Percentiles rank a stretch among this genome's conserved stretches.
Conservation (phyloP, 768 basidiomycete genomes). For the Amanita pallidorosea region DNA sequence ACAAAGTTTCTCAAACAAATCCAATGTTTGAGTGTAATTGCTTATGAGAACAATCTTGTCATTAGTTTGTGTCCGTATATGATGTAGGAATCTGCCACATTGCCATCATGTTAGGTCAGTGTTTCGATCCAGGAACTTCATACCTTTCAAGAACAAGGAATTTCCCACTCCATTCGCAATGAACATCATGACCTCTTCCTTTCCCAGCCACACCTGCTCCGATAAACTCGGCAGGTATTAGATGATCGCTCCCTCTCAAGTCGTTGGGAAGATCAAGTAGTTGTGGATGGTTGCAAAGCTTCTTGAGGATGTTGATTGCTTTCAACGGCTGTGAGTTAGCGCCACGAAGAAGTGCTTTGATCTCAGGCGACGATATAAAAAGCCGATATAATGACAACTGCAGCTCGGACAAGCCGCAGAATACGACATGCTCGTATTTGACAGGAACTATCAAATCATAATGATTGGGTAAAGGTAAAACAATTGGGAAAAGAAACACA, state of each 20-base stretch:
- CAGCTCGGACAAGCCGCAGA: slow-evolving; percentile 77
- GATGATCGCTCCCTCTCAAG: slow-evolving; percentile 66
- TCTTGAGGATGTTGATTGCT: slow-evolving; percentile 90
- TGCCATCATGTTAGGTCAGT: background rate
- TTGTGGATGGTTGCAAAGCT: slow-evolving; percentile 93
- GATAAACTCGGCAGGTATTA: slow-evolving; percentile 77
- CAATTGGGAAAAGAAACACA: slow-evolving; percentile 27
- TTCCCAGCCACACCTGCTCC: slow-evolving; percentile 39
- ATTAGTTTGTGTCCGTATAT: slow-evolving; percentile 67
- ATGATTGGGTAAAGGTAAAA: background rate
- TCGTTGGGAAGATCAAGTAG: slow-evolving; percentile 79
- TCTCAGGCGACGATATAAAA: slow-evolving; percentile 89
- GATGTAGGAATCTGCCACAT: slow-evolving; percentile 63
- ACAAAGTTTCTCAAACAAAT: slow-evolving; percentile 85
- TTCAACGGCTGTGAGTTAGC: slow-evolving; percentile 89
- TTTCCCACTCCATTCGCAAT: slow-evolving; percentile 84
- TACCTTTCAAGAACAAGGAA: slow-evolving; percentile 90
- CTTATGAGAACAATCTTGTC: slow-evolving; percentile 97
- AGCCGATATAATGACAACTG: slow-evolving; percentile 79
- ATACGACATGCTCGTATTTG: slow-evolving; percentile 98
- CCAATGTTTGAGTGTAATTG: slow-evolving; percentile 93
- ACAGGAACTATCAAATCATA: slow-evolving; percentile 50
- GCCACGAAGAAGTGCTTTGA: slow-evolving; percentile 81
- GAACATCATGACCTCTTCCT: slow-evolving; percentile 40
- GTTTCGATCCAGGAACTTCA: slow-evolving; percentile 6